These are phyloP conservation scores for Trametes villosa DNA, from an alignment of 768 basidiomycete genomes.

Conservation along the genomic window DNA sequence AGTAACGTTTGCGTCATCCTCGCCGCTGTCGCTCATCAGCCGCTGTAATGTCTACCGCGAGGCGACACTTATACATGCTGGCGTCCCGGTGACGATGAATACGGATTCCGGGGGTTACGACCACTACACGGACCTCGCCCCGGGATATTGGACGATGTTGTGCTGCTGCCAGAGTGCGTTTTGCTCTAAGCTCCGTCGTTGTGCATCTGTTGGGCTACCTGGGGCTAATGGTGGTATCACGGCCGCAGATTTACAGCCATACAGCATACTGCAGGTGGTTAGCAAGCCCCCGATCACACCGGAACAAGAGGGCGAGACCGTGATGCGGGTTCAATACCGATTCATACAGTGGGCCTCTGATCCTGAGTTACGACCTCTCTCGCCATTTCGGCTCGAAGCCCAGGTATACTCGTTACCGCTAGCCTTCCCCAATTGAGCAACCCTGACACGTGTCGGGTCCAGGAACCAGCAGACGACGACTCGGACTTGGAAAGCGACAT, in stretches of 20 bases:
- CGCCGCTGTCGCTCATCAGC: conserved; percentile 53
- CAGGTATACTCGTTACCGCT: conserved; percentile 9
- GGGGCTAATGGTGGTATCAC: conserved; percentile 12
- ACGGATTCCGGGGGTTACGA: conserved; percentile 37
- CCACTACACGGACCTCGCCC: conserved; percentile 65
- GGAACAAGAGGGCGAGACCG: conserved; percentile 2
- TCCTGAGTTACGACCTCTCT: conserved; percentile 13
- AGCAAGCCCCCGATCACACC: conserved; percentile 8
- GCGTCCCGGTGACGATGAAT: conserved; percentile 39
- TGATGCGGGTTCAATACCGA: conserved; percentile 15
- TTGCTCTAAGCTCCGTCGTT: background rate
- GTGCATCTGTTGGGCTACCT: conserved; percentile 1
- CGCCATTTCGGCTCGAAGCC: conserved; percentile 12
- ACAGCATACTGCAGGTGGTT: conserved; percentile 70
- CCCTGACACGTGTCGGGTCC: too few species aligned
- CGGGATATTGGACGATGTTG: conserved; percentile 67
- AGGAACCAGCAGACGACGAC: conserved; percentile 1
- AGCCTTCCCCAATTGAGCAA: too few species aligned
- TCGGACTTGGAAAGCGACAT: conserved; percentile 15
- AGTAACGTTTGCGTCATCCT: conserved; percentile 61
- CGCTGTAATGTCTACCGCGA: conserved; percentile 58
- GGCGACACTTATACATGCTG: conserved; percentile 54
- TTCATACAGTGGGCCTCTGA: conserved; percentile 12
- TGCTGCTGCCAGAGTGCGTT: conserved; percentile 56
- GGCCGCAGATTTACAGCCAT: conserved; percentile 62